Evolutionary conservation across 2,329 filamentous ascomycete species (phyloP).

Genomic region (Fusarium dlaminii): DNA sequence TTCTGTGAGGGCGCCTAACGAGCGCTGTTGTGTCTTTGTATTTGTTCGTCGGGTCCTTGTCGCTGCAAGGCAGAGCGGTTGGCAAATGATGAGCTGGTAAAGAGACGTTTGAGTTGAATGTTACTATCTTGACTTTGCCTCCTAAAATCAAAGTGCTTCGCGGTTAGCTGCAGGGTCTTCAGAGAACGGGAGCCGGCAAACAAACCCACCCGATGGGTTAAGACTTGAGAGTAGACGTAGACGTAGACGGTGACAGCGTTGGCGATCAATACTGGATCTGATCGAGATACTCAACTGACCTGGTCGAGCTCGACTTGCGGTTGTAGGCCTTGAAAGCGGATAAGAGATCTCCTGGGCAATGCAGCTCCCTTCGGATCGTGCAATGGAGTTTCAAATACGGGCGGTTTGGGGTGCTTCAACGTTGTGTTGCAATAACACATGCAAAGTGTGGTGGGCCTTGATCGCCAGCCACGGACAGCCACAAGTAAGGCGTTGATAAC

Average conservation of each 20-base stretch:
- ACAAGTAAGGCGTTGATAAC: constrained; percentile 16
- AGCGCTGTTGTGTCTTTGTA: constrained; percentile 9
- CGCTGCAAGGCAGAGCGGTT: constrained; percentile 27
- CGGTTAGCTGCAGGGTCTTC: constrained; percentile 39
- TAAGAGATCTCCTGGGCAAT: constrained; percentile 13
- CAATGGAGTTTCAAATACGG: constrained; percentile 19
- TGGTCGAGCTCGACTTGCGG: constrained; percentile 8
- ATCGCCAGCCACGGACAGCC: constrained; percentile 23
- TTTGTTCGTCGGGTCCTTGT: constrained; percentile 21
- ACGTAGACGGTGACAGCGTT: constrained; percentile 29
- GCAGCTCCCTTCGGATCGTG: constrained; percentile 10
- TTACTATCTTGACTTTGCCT: constrained; percentile 12
- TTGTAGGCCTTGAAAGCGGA: constrained; percentile 4
- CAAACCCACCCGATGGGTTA: constrained; percentile 24
- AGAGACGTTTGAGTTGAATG: constrained; percentile 8
- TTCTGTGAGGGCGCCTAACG: constrained; percentile 27
- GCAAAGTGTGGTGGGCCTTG: constrained; percentile 19
- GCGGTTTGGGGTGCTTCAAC: constrained; percentile 28
- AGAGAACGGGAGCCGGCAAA: constrained; percentile 31
- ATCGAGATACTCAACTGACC: constrained; percentile 2
- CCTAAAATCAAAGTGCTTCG: constrained; percentile 9
- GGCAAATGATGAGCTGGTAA: constrained; percentile 14
- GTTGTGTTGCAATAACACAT: constrained; percentile 35
- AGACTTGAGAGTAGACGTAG: neutral
- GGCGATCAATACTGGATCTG: constrained; percentile 31